phyloP scores from a whole-genome alignment of 2,329 filamentous ascomycete species.

The Sporothrix pseudoabietina region DNA sequence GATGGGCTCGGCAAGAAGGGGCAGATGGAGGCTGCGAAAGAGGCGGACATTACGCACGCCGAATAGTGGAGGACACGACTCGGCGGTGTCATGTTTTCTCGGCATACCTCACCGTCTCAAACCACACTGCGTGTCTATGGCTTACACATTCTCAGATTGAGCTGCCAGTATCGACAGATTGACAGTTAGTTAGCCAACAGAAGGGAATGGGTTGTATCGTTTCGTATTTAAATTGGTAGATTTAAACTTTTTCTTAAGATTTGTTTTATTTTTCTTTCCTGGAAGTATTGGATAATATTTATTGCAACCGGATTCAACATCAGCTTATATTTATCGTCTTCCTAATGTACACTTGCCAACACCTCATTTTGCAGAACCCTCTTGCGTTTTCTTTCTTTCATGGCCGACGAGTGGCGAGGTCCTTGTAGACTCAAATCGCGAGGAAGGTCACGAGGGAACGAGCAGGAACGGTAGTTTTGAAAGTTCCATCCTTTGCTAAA shows the following conservation, averaged over 20 bases:
- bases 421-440: not conserved
- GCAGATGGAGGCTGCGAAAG: not conserved
- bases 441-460: not conserved
- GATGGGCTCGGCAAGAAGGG: not conserved
- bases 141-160: not conserved
- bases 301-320: no score
- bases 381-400: no score
- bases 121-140: not conserved
- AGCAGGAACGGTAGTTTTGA: not conserved
- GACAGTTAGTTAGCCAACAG: no score
- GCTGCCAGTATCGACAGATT: no score
- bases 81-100: not conserved
- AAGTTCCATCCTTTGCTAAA: not conserved
- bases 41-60: not conserved
- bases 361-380: no score
- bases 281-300: no score
- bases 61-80: not conserved
- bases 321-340: no score
- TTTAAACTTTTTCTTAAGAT: no score
- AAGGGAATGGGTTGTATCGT: no score
- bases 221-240: no score
- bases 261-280: no score
- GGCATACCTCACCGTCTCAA: not conserved
- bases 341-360: no score
- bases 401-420: not conserved